Base-by-base conservation (phyloP, 805 yeast genomes). In the Torulaspora microellipsoides region DNA sequence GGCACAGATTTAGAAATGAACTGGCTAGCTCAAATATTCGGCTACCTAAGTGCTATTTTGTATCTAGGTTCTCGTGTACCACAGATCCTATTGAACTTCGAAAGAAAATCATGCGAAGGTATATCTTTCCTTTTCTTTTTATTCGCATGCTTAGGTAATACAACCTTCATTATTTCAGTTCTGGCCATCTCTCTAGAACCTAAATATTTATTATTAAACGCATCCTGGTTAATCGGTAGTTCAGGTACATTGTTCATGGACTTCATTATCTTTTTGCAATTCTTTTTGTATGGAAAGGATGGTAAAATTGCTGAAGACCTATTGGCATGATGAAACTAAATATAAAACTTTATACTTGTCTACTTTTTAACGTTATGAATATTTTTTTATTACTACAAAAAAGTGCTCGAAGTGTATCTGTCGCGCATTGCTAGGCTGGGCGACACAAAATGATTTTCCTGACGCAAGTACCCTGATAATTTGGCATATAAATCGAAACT, bases 91-190 rank as follows among this genome's bases (percentile, higher is more conserved):
- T 73, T 91, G 48, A 93, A 93, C 66, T 87, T 75, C 59, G 73
- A 82, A 62, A 76, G 97, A 59, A 90, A 89, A 66, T 84, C 95
- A 1, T 89, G 96, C 62, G 98, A 93, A 49, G 98, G 98, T 17
- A 85, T 91, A 38, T 87, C 96, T 9, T 87, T 93, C 59, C 73
- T 91, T 73, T 91, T 93, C 66, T 91, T 91, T 67, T 68, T 93
- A 15, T 91, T 93, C 72, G 98, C 99, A 15, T 89, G 96, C 63
- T 69, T 91, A 44, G 99, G 99, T 36, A 93, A 91, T 62, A 70
- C 86, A 58, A 87, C 96, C 0, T 93, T 89, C 56, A 96, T 93
- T 32, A 75, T 86, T 11, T 84, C 95, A 9, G 91, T 91, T 41
- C 69, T 91, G 38, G 77, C 85, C 35, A 82, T 85, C 33, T 86